Evolutionary conservation across 257 asterid genomes (phyloP).

Genomic region (Solanum pinnatisectum): DNA sequence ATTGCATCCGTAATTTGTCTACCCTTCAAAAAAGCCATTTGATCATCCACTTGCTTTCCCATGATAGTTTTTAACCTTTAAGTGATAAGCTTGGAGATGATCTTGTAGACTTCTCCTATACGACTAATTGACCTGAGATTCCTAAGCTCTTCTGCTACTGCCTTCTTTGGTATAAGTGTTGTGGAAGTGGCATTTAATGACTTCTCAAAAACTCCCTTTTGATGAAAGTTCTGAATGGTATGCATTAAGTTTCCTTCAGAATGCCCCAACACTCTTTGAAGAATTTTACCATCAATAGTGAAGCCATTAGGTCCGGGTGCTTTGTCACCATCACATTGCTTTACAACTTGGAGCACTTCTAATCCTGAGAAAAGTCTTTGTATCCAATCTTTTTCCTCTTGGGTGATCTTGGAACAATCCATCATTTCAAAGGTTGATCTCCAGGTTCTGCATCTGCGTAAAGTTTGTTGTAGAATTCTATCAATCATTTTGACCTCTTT

Average conservation of each 20-base stretch:
- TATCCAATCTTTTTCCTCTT: not conserved
- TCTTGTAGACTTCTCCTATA: not conserved
- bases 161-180: not conserved
- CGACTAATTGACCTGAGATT: no score
- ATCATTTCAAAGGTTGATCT: not conserved
- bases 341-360: not conserved
- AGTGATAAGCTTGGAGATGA: not conserved
- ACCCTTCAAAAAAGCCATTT: not conserved
- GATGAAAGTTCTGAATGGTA: not conserved
- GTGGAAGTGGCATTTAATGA: not conserved
- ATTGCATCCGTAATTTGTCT: not conserved
- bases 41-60: not conserved
- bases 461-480: not conserved
- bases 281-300: no score
- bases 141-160: not conserved
- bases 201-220: not conserved
- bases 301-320: not conserved
- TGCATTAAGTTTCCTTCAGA: not conserved
- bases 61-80: not conserved
- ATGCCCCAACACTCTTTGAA: not conserved
- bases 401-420: not conserved
- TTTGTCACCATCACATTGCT: not conserved
- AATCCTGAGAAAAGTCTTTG: not conserved
- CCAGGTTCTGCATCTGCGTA: not conserved
- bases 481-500: not conserved